Evolutionary conservation across 2,329 filamentous ascomycete species (phyloP), one percentile per base, ranked within the genome.

Genomic region (Geoglossum cookeanum): DNA sequence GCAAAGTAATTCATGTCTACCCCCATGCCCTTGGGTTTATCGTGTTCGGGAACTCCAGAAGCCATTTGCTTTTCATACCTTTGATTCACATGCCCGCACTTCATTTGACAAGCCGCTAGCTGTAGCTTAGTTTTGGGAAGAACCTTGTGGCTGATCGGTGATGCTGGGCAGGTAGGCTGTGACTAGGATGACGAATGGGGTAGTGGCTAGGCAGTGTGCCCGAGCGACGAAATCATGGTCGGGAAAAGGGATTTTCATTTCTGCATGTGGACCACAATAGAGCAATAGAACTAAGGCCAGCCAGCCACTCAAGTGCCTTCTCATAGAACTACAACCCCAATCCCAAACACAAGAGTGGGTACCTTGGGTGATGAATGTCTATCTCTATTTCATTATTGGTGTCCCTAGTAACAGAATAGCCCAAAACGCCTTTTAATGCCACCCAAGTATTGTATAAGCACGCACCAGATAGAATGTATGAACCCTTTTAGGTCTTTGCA

Each of bases 1-100:
- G 81, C 88, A 81, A 90, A 90, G 86, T 90, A 81, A 87, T 76
- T 72, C 64, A 63, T 67, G 66, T 67, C 69, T 66, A 67, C 63
- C 45, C 42, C 42, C 13, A 17, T 45, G 42, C 58, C 53, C 55
- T 58, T 59, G 47, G n/a, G 27, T 42, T 58, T 56, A 30, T 39
- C 13, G 7, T 15, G 39, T 63, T 59, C 59, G 53, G 52, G n/a
- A 55, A 27, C 35, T 15, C 53, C 13, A 45, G 35, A 44, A 15
- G 15, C 39, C 17, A 22, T 33, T 32, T 52, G 61, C 64, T 58
- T 52, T 61, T 58, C 33, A 55, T 59, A 22, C 22, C 59, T 63
- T 59, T 59, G 53, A 51, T 55, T 52, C 58, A 60, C 56, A 35
- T 59, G 60, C 39, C 53, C 17, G 11, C 33, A 42, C 55, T 15